These are phyloP conservation scores for Sordaria brevicollis DNA, from an alignment of 495 filamentous ascomycete genomes.

Conservation along the genomic window DNA sequence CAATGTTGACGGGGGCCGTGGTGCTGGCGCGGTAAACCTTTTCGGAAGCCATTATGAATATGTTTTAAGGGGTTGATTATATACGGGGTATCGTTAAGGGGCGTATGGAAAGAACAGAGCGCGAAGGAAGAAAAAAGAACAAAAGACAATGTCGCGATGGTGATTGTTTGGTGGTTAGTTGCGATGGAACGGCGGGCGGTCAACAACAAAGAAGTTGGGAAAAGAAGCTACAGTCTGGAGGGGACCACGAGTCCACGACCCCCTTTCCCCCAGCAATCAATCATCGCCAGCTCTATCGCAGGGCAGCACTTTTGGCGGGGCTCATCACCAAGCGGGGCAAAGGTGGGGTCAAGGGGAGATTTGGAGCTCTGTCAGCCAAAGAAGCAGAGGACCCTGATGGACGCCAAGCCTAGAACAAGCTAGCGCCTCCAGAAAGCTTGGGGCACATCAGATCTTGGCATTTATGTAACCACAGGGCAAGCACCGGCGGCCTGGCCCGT, in stretches of 20 bases:
- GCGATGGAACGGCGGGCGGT: background rate
- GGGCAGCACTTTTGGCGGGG: background rate
- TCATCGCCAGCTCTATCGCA: background rate
- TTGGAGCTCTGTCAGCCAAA: background rate
- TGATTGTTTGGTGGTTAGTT: background rate
- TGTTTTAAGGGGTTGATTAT: background rate
- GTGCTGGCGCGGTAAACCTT: conserved; percentile 82
- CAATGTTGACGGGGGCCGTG: conserved; percentile 96
- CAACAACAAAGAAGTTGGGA: background rate
- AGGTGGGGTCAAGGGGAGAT: background rate
- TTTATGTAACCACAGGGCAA: background rate
- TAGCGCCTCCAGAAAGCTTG: background rate
- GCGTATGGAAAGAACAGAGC: background rate
- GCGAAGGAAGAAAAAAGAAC: background rate
- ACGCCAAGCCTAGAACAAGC: background rate
- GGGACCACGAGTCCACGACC: background rate
- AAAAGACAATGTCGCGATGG: background rate
- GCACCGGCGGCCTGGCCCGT: background rate
- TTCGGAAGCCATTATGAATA: conserved; percentile 35
- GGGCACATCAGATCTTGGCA: background rate
- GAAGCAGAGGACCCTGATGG: background rate
- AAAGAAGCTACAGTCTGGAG: background rate
- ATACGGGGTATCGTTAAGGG: background rate
- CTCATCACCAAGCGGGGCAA: background rate
- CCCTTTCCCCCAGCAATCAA: background rate